Conservation (phyloP, 164 flowering plant genomes). For the Chimonanthus salicifolius region DNA sequence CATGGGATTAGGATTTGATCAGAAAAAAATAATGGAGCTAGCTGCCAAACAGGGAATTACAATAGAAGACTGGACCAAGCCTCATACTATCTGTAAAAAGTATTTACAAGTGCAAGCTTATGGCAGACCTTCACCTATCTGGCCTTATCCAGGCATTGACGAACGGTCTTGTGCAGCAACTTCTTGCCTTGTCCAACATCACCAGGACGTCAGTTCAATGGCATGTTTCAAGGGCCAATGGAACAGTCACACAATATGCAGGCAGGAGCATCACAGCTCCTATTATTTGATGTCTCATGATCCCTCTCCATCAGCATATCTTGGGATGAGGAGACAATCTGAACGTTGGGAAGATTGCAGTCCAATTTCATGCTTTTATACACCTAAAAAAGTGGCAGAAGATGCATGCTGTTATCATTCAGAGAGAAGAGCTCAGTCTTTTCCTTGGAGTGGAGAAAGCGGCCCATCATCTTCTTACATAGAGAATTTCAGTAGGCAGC, state of each 20-base stretch:
- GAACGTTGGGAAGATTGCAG: conserved; percentile 29
- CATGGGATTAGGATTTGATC: conserved; percentile 67
- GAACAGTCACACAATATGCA: conserved; percentile 38
- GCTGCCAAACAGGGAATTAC: conserved; percentile 69
- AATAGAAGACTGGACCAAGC: conserved; percentile 54
- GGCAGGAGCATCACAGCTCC: conserved; percentile 59
- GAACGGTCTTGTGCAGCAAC: conserved; percentile 26
- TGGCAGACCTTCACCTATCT: conserved; percentile 19
- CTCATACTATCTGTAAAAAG: conserved; percentile 22
- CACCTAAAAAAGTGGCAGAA: conserved; percentile 22
- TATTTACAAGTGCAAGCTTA: conserved; percentile 22
- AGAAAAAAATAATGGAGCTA: conserved; percentile 53
- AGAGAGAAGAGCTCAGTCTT: conserved; percentile 20
- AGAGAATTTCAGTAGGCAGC: conserved; percentile 24
- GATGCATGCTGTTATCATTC: conserved; percentile 23
- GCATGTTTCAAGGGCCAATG: conserved; percentile 22
- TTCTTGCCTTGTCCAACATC: conserved; percentile 36
- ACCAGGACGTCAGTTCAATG: conserved; percentile 26
- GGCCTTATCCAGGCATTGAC: conserved; percentile 15
- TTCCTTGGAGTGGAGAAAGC: conserved; percentile 18
- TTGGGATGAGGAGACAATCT: conserved; percentile 23
- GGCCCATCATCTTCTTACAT: conserved; percentile 18
- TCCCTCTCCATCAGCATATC: conserved; percentile 35
- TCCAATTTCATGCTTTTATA: conserved; percentile 20
- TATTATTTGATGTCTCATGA: conserved; percentile 45